Evolutionary conservation across 495 filamentous ascomycete species (phyloP).

Genomic region (Haplographium delicatum): DNA sequence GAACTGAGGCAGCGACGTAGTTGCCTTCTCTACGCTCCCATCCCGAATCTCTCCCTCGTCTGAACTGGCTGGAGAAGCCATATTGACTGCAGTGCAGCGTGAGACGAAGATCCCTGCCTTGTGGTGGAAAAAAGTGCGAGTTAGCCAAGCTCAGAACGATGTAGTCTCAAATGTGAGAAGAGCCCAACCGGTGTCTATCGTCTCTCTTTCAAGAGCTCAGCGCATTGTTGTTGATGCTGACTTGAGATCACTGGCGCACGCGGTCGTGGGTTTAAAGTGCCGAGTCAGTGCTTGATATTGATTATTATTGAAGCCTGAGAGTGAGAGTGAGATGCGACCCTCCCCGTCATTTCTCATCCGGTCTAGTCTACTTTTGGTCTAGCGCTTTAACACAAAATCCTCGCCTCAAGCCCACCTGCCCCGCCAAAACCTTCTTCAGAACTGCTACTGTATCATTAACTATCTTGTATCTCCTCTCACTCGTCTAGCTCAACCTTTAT

Average conservation of each 20-base stretch:
- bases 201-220: constrained; percentile 22
- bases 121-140: constrained; percentile 21
- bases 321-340: neutral
- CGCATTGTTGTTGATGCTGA: constrained; percentile 11
- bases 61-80: constrained; percentile 49
- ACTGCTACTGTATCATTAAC: constrained; percentile 1
- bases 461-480: too few relatives aligned
- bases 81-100: constrained; percentile 12
- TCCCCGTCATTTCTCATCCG: too few relatives aligned
- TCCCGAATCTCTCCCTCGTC: constrained; percentile 90
- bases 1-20: constrained; percentile 41
- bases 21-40: constrained; percentile 64
- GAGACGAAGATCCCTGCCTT: constrained; percentile 27
- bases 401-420: constrained; percentile 2
- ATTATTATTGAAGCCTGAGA: neutral
- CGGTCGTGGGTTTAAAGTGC: neutral
- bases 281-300: too few relatives aligned
- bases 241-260: neutral
- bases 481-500: neutral
- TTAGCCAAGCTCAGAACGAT: constrained; percentile 27
- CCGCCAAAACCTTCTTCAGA: neutral
- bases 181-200: constrained; percentile 43
- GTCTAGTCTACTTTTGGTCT: neutral
- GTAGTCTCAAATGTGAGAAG: constrained; percentile 34
- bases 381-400: constrained; percentile 4